Evolutionary conservation across 768 basidiomycete species (phyloP).

Genomic region (Hemileccinum rubropunctum): DNA sequence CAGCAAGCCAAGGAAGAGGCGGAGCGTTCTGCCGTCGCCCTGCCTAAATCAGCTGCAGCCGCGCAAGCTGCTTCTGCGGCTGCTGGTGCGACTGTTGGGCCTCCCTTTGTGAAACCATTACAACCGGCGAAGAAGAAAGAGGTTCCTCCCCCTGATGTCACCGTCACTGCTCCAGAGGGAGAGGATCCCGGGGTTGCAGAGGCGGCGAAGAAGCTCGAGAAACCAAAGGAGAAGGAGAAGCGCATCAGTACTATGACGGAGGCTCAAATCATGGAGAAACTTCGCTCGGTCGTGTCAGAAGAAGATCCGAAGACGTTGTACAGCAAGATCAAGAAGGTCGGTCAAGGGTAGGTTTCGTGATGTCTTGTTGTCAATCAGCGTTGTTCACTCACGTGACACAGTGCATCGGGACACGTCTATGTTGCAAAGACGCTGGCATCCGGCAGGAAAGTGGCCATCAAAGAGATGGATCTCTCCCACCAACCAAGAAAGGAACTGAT

Average conservation of each 20-base stretch:
- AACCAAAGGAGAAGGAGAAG: slow-evolving; percentile 61
- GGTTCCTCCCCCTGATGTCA: slow-evolving; percentile 38
- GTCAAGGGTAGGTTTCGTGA: slow-evolving; percentile 77
- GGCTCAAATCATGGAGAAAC: slow-evolving; percentile 97
- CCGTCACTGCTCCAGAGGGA: slow-evolving; percentile 48
- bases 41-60: slow-evolving; percentile 44
- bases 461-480: slow-evolving; percentile 95
- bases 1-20: slow-evolving; percentile 31
- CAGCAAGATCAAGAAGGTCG: slow-evolving; percentile 98
- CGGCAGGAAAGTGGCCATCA: slow-evolving; percentile 91
- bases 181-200: slow-evolving; percentile 55
- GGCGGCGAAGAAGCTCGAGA: slow-evolving; percentile 66
- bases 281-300: slow-evolving; percentile 80
- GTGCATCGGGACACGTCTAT: slow-evolving; percentile 96
- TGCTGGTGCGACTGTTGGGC: slow-evolving; percentile 50
- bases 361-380: not conserved
- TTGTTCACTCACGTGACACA: slow-evolving; percentile 32
- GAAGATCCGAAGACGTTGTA: slow-evolving; percentile 90
- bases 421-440: slow-evolving; percentile 88
- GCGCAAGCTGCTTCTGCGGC: slow-evolving; percentile 45
- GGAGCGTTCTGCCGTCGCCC: slow-evolving; percentile 40
- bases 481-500: slow-evolving; percentile 97
- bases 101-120: slow-evolving; percentile 69
- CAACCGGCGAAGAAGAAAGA: slow-evolving; percentile 68
- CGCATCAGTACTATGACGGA: slow-evolving; percentile 96